Percentiles rank a stretch among this genome's conserved stretches.
phyloP scores from a whole-genome alignment of 208 protist genomes.

The Leishmania lainsoni region DNA sequence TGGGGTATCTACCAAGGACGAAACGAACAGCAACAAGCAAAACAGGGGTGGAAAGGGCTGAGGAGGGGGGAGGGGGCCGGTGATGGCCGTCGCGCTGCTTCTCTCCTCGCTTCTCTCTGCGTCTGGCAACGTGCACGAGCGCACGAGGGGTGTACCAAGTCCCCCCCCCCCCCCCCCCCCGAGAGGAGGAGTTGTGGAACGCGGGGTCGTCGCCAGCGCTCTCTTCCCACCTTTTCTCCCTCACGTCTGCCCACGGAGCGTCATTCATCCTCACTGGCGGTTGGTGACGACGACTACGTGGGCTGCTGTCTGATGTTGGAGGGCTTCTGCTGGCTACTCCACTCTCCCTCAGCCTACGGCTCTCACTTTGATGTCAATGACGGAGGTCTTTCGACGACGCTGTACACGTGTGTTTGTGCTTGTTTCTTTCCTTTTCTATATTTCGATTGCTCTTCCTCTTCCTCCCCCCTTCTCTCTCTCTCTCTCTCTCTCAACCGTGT shows the following conservation, averaged over 20 bases:
- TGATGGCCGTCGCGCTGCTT: not conserved
- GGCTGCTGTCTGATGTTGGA: not conserved
- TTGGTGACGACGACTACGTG: not conserved
- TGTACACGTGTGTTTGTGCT: not conserved
- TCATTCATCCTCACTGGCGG: not conserved
- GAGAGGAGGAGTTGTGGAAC: not conserved
- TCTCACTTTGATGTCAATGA: not conserved
- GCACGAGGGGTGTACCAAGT: not conserved
- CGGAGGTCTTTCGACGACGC: not conserved
- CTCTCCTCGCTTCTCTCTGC: not conserved
- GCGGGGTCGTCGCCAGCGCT: not conserved
- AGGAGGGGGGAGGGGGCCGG: not conserved
- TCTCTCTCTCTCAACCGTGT: not conserved
- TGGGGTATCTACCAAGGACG: not conserved
- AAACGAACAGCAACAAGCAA: not conserved
- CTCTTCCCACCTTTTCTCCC: not conserved
- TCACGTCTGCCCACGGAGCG: not conserved
- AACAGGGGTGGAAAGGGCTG: not conserved
- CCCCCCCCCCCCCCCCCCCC: not conserved
- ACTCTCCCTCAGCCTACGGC: not conserved
- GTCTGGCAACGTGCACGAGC: not conserved
- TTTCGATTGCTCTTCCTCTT: conserved; percentile 13
- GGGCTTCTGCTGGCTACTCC: not conserved
- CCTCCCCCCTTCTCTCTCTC: not conserved
- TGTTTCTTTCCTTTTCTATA: not conserved